Evolutionary conservation across 148 eudicot species (phyloP).

Genomic region (Spergularia bocconei): DNA sequence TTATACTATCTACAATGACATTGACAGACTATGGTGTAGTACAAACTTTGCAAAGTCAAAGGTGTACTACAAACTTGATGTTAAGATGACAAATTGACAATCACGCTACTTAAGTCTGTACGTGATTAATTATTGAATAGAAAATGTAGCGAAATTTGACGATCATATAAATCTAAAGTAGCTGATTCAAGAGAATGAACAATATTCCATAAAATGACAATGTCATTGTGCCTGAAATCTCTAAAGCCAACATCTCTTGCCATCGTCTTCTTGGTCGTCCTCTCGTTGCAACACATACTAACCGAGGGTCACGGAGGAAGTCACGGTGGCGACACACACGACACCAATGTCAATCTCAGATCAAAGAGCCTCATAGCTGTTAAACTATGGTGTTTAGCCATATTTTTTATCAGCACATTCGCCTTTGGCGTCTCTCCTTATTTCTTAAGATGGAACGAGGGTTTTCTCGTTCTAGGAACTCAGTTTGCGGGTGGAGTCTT

Average conservation of each 20-base stretch:
- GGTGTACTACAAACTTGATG: constrained; percentile 39
- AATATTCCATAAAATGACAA: constrained; percentile 26
- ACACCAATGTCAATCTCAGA: constrained; percentile 11
- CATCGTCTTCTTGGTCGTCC: constrained; percentile 19
- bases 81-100: constrained; percentile 4
- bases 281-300: constrained; percentile 34
- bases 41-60: constrained; percentile 41
- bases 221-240: constrained; percentile 20
- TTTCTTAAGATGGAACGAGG: constrained; percentile 59
- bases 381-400: constrained; percentile 60
- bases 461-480: constrained; percentile 63
- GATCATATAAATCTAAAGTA: constrained; percentile 12
- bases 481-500: constrained; percentile 81
- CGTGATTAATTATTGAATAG: constrained; percentile 4
- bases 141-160: not conserved
- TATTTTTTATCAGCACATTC: constrained; percentile 62
- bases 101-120: constrained; percentile 9
- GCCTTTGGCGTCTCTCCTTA: constrained; percentile 72
- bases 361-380: constrained; percentile 48
- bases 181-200: constrained; percentile 1
- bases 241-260: constrained; percentile 38
- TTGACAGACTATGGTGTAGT: constrained; percentile 25
- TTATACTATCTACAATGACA: not conserved
- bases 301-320: constrained; percentile 47
- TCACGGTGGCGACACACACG: not conserved